Conservation (phyloP, 257 asterid species). For the Osmanthus fragrans region DNA sequence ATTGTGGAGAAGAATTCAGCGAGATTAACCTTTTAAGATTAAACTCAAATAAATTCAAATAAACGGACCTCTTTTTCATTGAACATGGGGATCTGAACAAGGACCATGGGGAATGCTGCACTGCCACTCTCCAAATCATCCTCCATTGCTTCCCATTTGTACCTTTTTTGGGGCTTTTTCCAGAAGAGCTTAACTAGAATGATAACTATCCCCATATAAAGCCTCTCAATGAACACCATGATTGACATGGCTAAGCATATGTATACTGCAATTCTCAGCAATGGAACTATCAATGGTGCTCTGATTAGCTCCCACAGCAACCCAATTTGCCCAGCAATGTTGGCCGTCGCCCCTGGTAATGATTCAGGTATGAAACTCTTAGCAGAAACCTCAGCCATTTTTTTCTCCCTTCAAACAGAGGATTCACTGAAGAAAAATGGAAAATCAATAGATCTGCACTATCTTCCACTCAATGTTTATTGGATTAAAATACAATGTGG, state of each 20-base stretch:
- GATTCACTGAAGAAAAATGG: conserved; percentile 1
- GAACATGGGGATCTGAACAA: conserved; percentile 95
- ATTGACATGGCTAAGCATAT: conserved; percentile 76
- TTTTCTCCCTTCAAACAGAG: neutral
- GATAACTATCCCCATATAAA: conserved; percentile 81
- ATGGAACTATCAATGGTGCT: conserved; percentile 70
- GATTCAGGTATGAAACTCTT: conserved; percentile 49
- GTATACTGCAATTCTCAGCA: conserved; percentile 54
- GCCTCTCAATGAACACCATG: conserved; percentile 83
- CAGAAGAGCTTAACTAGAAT: conserved; percentile 65
- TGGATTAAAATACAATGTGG: neutral
- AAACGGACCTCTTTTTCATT: conserved; percentile 77
- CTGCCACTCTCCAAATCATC: conserved; percentile 69
- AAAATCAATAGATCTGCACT: conserved; percentile 31
- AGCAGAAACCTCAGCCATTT: conserved; percentile 68
- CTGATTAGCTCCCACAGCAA: conserved; percentile 69
- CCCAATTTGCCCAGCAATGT: conserved; percentile 71
- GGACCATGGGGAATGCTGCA: conserved; percentile 62
- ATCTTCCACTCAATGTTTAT: neutral
- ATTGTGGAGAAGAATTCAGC: neutral
- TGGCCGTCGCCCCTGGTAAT: conserved; percentile 53
- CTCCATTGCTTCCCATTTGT: conserved; percentile 64
- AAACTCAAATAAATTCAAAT: neutral
- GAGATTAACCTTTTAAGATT: neutral
- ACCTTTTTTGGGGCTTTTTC: conserved; percentile 76